Percentiles rank a stretch among this genome's conserved stretches.
phyloP scores from a whole-genome alignment of 1,284 basidiomycete species.

The Apiotrichum laibachii region DNA sequence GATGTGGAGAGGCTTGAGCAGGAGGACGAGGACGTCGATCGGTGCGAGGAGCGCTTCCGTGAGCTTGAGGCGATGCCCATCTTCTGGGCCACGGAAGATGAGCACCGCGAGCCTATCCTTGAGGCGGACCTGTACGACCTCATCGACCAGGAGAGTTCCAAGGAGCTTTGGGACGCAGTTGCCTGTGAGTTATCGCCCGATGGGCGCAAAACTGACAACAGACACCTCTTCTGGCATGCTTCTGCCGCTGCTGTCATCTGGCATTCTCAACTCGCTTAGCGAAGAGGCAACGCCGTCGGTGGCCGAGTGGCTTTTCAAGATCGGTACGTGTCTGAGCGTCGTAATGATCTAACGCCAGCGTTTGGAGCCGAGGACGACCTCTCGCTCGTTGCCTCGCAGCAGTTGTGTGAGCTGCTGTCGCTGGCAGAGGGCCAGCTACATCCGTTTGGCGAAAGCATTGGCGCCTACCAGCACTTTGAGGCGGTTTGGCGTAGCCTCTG shows the following conservation, averaged over 20 bases:
- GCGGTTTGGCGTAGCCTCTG: neutral
- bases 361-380: neutral
- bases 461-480: neutral
- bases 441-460: neutral
- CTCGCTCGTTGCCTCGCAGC: neutral
- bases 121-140: neutral
- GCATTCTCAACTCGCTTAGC: neutral
- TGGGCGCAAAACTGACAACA: neutral
- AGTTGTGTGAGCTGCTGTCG: conserved; percentile 1
- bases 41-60: neutral
- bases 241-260: neutral
- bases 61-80: conserved; percentile 5
- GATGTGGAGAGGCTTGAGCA: neutral
- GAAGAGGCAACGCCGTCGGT: neutral
- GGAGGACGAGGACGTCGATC: neutral
- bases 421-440: neutral
- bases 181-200: neutral
- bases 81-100: neutral
- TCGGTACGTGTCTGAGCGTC: neutral
- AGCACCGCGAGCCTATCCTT: neutral
- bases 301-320: conserved; percentile 3
- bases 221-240: neutral
- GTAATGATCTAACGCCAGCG: neutral
- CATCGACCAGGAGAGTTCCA: neutral
- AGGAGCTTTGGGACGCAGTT: neutral